Percentiles rank a stretch among this genome's conserved stretches.
Conservation (phyloP, 176 grass and related monocot species). For the Musa acuminata region DNA sequence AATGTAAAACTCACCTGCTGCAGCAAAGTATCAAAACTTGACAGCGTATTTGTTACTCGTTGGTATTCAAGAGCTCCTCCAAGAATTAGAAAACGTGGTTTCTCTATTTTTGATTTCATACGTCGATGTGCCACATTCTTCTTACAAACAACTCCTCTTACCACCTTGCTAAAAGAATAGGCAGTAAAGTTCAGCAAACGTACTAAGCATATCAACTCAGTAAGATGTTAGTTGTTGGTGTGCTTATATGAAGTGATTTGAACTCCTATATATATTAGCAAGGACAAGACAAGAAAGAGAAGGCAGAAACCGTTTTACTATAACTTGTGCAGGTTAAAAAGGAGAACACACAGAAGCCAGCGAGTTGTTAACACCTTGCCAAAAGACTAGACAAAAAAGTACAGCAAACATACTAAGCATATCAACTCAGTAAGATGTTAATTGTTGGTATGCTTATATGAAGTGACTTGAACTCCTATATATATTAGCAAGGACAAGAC, state of each 20-base stretch:
- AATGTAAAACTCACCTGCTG: conserved; percentile 52
- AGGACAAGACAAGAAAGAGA: not conserved
- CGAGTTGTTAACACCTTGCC: no score
- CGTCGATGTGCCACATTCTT: conserved; percentile 93
- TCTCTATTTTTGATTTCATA: conserved; percentile 82
- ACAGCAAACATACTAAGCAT: not conserved
- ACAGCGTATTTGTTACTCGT: conserved; percentile 71
- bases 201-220: not conserved
- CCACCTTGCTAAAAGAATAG: conserved; percentile 53
- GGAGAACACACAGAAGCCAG: no score
- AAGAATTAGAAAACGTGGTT: conserved; percentile 75
- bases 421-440: not conserved
- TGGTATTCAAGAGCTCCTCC: conserved; percentile 94
- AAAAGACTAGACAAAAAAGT: no score
- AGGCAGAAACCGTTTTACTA: not conserved
- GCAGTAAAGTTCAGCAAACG: conserved; percentile 25
- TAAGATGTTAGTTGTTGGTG: not conserved
- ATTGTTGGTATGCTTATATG: not conserved
- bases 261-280: not conserved
- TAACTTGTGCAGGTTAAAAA: no score
- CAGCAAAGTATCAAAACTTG: conserved; percentile 93
- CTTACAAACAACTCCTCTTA: conserved; percentile 96
- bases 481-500: not conserved
- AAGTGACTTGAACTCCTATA: not conserved
- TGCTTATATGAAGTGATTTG: not conserved